Evolutionary conservation across 2,329 filamentous ascomycete genomes (phyloP), one percentile per base, ranked within the genome.

Genomic region (Alternaria metachromatica): DNA sequence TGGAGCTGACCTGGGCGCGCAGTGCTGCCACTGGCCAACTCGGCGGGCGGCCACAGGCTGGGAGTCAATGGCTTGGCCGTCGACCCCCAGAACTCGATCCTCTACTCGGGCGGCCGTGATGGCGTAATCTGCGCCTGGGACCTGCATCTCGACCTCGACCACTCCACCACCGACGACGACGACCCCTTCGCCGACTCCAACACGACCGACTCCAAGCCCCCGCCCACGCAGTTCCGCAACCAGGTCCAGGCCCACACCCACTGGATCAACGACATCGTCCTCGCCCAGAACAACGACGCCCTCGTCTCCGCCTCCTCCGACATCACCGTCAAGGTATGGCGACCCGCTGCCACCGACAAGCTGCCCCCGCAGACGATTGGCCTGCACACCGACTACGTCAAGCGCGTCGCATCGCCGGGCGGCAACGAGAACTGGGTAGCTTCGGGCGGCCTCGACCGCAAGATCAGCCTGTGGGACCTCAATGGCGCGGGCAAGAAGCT

Each of bases 61-160:
- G 96, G 96, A 69, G 93, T 99, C 72, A 97, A 98, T 85, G 94
- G 95, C 67, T 88, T 99, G 65, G 93, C 93, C 56, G 90, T 97
- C 69, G 96, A 98, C 82, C 85, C 87, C 65, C 86, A 90, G 71
- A 92, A 92, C 80, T 92, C 91, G 60, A 94, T 97, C 65, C 87
- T 99, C 74, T 99, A 98, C 83, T 97, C 96, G 49, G 96, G 93
- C 70, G 96, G 96, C 64, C 91, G 96, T 77, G 96, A 99, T 81
- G 96, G 96, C 72, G 92, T 96, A 55, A 91, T 99, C 71, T 99
- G 96, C 83, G 93, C 95, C 65, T 99, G 96, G 96, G 90, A 98
- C 80, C 84, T 97, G 57, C 88, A 93, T 74, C 88, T 92, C 75
- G 87, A 93, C 77, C 84, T 92, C 46, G 21, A 28, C 63, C 33